Evolutionary conservation across 2,329 filamentous ascomycete genomes (phyloP).

Genomic region (Ceratocystis eucalypticola): DNA sequence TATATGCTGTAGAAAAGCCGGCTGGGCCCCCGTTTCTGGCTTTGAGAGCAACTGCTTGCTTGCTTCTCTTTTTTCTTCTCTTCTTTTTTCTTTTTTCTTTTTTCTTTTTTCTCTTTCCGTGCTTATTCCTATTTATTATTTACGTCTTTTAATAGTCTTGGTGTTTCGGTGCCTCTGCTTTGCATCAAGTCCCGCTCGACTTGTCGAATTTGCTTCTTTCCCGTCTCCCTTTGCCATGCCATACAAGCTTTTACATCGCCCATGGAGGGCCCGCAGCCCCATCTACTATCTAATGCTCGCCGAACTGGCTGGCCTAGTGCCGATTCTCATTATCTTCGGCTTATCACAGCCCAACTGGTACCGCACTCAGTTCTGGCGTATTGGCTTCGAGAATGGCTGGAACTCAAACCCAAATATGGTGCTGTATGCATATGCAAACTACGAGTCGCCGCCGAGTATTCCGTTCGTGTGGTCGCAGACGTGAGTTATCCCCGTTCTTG

Average conservation of each 20-base stretch:
- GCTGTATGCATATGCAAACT: constrained; percentile 61
- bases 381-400: constrained; percentile 56
- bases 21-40: constrained; percentile 14
- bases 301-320: constrained; percentile 53
- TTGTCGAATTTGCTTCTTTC: not conserved
- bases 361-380: constrained; percentile 57
- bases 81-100: not conserved
- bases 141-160: not conserved
- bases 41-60: not conserved
- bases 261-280: constrained; percentile 43
- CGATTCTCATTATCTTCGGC: constrained; percentile 55
- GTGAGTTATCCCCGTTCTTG: constrained; percentile 36
- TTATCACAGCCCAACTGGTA: constrained; percentile 62
- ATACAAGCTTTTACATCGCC: constrained; percentile 45
- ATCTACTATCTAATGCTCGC: constrained; percentile 51
- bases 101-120: not conserved
- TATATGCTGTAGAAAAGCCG: not conserved
- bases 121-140: not conserved
- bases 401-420: constrained; percentile 60
- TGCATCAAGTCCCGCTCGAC: not conserved
- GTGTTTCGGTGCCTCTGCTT: not conserved
- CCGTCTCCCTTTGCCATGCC: constrained; percentile 17
- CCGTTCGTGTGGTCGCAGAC: constrained; percentile 61
- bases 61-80: not conserved
- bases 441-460: constrained; percentile 44